These are phyloP conservation scores for Posidonia oceanica DNA, from an alignment of 116 monocot species.

Conservation along the genomic window DNA sequence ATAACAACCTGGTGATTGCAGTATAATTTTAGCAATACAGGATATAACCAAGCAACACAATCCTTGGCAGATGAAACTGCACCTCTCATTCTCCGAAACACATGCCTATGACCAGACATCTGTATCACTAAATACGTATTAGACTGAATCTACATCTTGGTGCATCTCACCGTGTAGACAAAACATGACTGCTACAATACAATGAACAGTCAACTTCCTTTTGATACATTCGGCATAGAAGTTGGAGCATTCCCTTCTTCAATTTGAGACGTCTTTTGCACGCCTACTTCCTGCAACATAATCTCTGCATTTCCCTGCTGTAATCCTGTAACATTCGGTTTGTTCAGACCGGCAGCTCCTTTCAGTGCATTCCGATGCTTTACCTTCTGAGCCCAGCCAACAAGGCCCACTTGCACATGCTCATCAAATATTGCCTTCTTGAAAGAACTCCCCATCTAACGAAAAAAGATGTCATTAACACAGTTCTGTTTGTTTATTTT, in stretches of 20 bases:
- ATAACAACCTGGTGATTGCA: too few species aligned
- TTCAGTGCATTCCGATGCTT: constrained; percentile 19
- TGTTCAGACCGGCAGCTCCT: constrained; percentile 2
- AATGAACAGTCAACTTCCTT: background rate
- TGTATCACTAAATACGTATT: too few species aligned
- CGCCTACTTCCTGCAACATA: background rate
- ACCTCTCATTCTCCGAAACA: too few species aligned
- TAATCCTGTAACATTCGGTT: background rate
- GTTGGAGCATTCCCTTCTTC: constrained; percentile 5
- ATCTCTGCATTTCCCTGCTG: background rate
- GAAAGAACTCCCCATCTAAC: constrained; percentile 73
- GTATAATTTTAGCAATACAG: too few species aligned
- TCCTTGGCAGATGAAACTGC: too few species aligned
- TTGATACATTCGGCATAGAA: background rate
- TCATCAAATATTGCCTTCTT: constrained; percentile 51
- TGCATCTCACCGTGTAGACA: too few species aligned
- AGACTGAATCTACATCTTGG: too few species aligned
- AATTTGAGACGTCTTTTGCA: background rate
- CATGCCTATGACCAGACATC: too few species aligned
- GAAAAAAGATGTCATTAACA: background rate
- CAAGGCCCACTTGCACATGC: constrained; percentile 36
- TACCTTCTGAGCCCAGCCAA: constrained; percentile 22
- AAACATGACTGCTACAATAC: too few species aligned
- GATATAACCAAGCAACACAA: too few species aligned
- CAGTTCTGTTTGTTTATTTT: background rate